Evolutionary conservation across 2,329 filamentous ascomycete genomes (phyloP).

Genomic region (Trichophyton rubrum): DNA sequence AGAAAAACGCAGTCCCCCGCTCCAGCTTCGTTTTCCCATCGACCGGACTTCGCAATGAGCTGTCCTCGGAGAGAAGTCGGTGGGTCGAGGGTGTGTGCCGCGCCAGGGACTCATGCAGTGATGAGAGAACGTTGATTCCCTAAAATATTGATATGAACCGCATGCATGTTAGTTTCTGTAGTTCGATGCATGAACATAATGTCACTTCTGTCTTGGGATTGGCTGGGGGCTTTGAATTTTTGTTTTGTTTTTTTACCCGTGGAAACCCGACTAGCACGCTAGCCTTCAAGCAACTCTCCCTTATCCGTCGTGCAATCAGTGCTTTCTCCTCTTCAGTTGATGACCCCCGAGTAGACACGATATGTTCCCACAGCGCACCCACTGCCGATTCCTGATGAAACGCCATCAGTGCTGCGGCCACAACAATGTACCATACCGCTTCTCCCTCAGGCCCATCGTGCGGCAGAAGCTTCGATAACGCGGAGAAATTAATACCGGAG

Average conservation of each 20-base stretch:
- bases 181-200: background rate
- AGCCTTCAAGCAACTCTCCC: conserved; percentile 19
- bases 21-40: conserved; percentile 13
- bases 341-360: conserved; percentile 2
- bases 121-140: conserved; percentile 19
- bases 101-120: conserved; percentile 16
- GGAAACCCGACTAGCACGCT: conserved; percentile 22
- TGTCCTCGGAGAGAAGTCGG: conserved; percentile 11
- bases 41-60: conserved; percentile 14
- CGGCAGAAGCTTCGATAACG: conserved; percentile 6
- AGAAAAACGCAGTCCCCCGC: conserved; percentile 20
- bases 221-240: background rate
- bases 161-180: too few relatives aligned
- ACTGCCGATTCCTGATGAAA: conserved; percentile 19
- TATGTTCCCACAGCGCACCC: conserved; percentile 18
- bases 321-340: conserved; percentile 9
- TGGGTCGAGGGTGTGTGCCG: conserved; percentile 12
- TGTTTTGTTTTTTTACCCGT: conserved; percentile 12
- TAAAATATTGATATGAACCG: background rate
- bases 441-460: conserved; percentile 4
- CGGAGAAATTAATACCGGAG: conserved; percentile 6
- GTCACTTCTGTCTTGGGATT: background rate
- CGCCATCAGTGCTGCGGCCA: conserved; percentile 17
- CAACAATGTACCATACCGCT: conserved; percentile 19
- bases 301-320: conserved; percentile 16